phyloP scores from a whole-genome alignment of 768 basidiomycete genomes.

The Naematelia encephala region DNA sequence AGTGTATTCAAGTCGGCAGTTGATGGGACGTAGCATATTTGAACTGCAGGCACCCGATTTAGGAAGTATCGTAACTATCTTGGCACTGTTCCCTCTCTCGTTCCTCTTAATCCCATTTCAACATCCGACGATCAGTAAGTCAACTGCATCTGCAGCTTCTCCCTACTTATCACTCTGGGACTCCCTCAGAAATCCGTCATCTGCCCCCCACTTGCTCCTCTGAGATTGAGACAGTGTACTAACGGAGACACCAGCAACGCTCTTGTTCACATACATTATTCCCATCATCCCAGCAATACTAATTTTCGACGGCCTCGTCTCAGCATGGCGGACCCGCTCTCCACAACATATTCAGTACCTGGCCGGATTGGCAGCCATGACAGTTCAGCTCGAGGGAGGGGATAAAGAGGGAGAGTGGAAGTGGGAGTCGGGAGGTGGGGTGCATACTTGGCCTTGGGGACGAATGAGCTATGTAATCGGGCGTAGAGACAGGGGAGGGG shows the following conservation, averaged over 20 bases:
- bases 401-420: constrained; percentile 30
- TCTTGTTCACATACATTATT: constrained; percentile 47
- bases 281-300: constrained; percentile 45
- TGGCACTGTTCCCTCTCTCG: constrained; percentile 28
- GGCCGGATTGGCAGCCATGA: constrained; percentile 20
- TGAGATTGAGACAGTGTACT: not conserved
- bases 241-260: constrained; percentile 19
- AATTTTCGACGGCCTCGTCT: constrained; percentile 43
- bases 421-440: constrained; percentile 36
- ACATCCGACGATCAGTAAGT: constrained; percentile 28
- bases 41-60: constrained; percentile 42
- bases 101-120: constrained; percentile 37
- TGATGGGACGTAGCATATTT: constrained; percentile 35
- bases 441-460: constrained; percentile 32
- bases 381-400: constrained; percentile 25
- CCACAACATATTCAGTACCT: constrained; percentile 30
- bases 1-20: not conserved
- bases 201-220: not conserved
- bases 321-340: constrained; percentile 34
- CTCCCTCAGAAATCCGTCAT: too few relatives aligned
- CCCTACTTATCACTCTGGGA: constrained; percentile 1
- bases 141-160: not conserved
- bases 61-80: constrained; percentile 29
- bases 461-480: constrained; percentile 32
- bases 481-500: constrained; percentile 11